Base-by-base conservation (phyloP, 106 monocot genomes). In the Dendrobium catenatum region DNA sequence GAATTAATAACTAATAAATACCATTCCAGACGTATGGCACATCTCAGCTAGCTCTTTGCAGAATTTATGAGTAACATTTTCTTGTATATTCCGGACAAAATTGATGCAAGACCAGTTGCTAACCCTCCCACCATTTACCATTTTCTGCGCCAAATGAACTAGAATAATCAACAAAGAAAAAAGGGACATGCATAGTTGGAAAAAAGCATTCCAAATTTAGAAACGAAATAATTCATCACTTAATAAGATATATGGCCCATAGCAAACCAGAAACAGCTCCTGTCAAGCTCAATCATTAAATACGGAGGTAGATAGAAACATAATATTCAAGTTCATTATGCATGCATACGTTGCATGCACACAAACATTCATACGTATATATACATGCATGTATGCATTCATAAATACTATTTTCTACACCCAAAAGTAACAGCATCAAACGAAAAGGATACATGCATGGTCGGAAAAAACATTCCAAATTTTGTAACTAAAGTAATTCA, bases 111-210 rank as follows among this genome's bases (percentile, higher is more conserved):
- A 83, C 91, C 91, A 91, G 67, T 84, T 78, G 41, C 55, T 85
- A 6, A 91, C 88, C 18, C 20, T 87, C 55, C 85, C 85, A 55
- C 88, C 88, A 87, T 91, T 87, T 31, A 91, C 86, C 91, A 91
- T 85, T 91, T 91, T 91, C 91, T 91, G 59, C 41, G 20, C 75
- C 20, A 78, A 67, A 77, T 44, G 5, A 74, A 44, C 16, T 41
- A n/a, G n/a, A 5, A 74, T 19, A 43, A 74, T 6, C 16, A 40
- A 4, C 15, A 15, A 16, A 41, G 42, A 18, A 73, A 73, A 26
- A 58, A n/a, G 17, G n/a, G 3, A 9, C 46, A 46, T 46, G 46
- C 19, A 56, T 56, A 19, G 4, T 56, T 56, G 19, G 13, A 56
- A 56, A 56, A 46, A 9, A 9, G 37, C 37, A 9, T 46, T 46